Base-by-base conservation (phyloP, 1,284 basidiomycete genomes). In the Pseudozyma tsukubaensis region DNA sequence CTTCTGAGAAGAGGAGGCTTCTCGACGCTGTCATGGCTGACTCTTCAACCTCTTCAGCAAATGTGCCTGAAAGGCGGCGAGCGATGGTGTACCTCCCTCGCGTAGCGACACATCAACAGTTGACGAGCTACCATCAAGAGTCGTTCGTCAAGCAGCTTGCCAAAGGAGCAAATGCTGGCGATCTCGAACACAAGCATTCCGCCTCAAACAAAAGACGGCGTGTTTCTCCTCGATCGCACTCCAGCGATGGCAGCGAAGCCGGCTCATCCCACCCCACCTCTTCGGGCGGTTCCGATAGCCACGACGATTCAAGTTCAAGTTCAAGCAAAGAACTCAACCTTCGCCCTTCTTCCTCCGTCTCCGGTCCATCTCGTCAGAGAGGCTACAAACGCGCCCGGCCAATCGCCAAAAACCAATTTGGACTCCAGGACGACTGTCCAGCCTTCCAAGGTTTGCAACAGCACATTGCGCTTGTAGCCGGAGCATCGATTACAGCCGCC, bases 371-470 rank as follows among this genome's bases (percentile, higher is more conserved):
- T 7, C 50, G 68, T 14, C 16, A 42, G 37, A 50, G 58, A 21
- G 50, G 47, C 4, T 55, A 52, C 44, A 60, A 65, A 32, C 58
- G 59, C 80, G 14, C 50, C 57, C 42, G 82, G 81, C 35, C 36
- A 50, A 60, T 12, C n/a, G 19, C 39, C 13, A 68, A 59, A 24
- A 65, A 76, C 14, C 68, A 68, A 58, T 89, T 89, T 75, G 90
- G 92, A 2, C 86, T 93, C 4, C 90, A 92, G 83, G 90, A 92
- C 81, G 94, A 96, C 81, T 94, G 93, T 77, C 92, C 94, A 0
- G 85, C 87, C 0, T 97, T 97, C 80, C 83, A 84, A 6, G 88
- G 88, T 1, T 87, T 97, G n/a, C 81, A 88, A 0, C 86, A 88
- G 2, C 95, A 97, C 77, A 89, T 91, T 3, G 86, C 86, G 3